A percentile compares a stretch with the other conserved stretches of the same genome.
These are phyloP conservation scores for Botrytis elliptica DNA, from an alignment of 2,329 filamentous ascomycete species.

Conservation along the genomic window DNA sequence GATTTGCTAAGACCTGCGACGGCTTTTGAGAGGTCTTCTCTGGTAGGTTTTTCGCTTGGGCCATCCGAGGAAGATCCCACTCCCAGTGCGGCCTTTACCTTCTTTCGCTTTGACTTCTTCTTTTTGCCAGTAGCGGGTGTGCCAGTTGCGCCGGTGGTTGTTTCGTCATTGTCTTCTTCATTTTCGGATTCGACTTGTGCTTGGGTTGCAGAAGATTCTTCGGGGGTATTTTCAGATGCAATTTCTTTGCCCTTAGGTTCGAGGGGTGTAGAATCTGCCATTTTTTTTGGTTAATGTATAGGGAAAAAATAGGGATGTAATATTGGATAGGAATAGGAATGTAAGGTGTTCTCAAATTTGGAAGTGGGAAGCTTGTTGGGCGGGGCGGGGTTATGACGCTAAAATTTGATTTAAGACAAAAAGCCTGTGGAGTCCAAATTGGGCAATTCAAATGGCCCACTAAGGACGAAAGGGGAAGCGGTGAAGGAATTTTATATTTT, in stretches of 20 bases:
- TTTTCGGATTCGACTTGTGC: constrained; percentile 49
- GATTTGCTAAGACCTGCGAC: constrained; percentile 51
- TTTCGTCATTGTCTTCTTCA: constrained; percentile 44
- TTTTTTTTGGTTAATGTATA: constrained; percentile 28
- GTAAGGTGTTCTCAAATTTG: neutral
- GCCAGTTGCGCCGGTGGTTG: constrained; percentile 32
- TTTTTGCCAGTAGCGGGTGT: constrained; percentile 45
- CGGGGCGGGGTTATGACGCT: constrained; percentile 16
- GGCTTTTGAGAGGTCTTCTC: constrained; percentile 48
- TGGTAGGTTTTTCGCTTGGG: constrained; percentile 39
- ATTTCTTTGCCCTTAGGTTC: constrained; percentile 52
- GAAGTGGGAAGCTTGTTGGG: constrained; percentile 13
- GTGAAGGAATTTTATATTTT: neutral
- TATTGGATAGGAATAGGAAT: neutral
- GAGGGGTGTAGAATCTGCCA: constrained; percentile 61
- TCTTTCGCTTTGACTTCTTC: constrained; percentile 66
- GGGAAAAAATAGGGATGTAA: neutral
- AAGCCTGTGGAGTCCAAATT: neutral
- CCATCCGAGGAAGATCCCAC: constrained; percentile 31
- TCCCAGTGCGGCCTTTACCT: constrained; percentile 48
- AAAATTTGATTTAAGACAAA: neutral
- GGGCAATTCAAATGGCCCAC: neutral
- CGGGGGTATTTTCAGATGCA: constrained; percentile 27
- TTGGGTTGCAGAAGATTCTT: constrained; percentile 23
- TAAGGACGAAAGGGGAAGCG: neutral